These are phyloP conservation scores for Leishmania amazonensis DNA, from an alignment of 208 protist genomes.

Conservation along the genomic window DNA sequence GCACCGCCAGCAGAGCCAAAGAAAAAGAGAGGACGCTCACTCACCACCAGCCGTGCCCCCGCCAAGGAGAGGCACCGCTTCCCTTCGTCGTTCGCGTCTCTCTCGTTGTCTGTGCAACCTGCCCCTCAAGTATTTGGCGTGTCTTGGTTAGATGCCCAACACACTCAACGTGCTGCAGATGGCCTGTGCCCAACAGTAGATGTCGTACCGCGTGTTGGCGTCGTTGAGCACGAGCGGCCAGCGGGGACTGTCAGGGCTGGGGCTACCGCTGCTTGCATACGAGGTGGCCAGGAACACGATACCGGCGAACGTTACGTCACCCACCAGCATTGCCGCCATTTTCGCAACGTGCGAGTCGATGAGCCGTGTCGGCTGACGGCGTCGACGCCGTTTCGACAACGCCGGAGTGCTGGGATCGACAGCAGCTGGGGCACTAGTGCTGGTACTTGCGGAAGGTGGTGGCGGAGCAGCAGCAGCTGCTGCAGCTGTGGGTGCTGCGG, in stretches of 20 bases:
- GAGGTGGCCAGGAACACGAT: conserved; percentile 18
- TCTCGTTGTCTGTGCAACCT: neutral
- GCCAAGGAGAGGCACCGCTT: neutral
- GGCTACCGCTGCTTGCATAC: neutral
- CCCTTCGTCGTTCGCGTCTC: no score
- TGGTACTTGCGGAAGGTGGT: no score
- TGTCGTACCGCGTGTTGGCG: conserved; percentile 17
- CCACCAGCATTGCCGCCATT: neutral
- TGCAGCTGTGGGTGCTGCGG: neutral
- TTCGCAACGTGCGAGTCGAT: conserved; percentile 3
- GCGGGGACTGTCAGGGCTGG: neutral
- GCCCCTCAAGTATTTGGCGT: neutral
- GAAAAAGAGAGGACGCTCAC: neutral
- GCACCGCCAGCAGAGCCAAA: neutral
- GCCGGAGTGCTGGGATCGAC: neutral
- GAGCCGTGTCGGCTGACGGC: neutral
- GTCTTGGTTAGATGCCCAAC: neutral
- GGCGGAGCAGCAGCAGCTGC: neutral
- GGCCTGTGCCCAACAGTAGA: conserved; percentile 26
- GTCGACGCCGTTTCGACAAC: neutral
- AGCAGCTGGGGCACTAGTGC: neutral
- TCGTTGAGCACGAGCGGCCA: conserved; percentile 17
- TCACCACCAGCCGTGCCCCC: neutral
- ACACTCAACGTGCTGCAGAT: conserved; percentile 6
- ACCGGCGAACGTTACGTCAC: conserved; percentile 18